Evolutionary conservation across 2,329 filamentous ascomycete genomes (phyloP).

Genomic region (Diplocarpon rosae): DNA sequence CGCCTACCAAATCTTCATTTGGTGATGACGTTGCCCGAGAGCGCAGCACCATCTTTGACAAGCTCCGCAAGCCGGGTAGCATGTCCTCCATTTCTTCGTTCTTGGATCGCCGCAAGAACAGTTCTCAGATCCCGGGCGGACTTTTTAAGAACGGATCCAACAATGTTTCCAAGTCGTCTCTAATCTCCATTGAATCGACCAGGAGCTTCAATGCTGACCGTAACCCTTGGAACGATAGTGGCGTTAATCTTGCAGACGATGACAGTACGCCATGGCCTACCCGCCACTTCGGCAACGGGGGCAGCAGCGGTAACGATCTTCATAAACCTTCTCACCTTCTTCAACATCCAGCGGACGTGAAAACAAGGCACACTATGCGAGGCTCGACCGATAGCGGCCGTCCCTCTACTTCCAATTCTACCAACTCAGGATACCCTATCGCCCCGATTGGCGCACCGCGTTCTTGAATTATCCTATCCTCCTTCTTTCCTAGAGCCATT

Average conservation of each 20-base stretch:
- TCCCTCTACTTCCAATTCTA: constrained; percentile 90
- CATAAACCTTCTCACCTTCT: constrained; percentile 49
- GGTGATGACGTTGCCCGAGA: constrained; percentile 71
- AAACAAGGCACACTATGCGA: constrained; percentile 72
- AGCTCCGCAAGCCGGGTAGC: constrained; percentile 86
- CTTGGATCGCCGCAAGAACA: constrained; percentile 89
- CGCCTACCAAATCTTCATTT: constrained; percentile 77
- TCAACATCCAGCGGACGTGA: constrained; percentile 67
- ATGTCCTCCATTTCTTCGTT: constrained; percentile 95
- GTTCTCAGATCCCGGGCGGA: constrained; percentile 66
- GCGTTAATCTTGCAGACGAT: constrained; percentile 85
- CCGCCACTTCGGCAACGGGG: constrained; percentile 56
- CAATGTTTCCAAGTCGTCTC: constrained; percentile 87
- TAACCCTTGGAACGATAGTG: constrained; percentile 97
- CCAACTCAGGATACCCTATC: constrained; percentile 82
- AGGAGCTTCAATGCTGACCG: constrained; percentile 83
- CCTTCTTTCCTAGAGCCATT: constrained; percentile 26
- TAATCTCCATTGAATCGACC: constrained; percentile 91
- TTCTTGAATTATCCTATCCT: constrained; percentile 34
- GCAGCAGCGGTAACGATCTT: constrained; percentile 32
- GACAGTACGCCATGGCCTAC: constrained; percentile 53
- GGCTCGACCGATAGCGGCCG: constrained; percentile 85
- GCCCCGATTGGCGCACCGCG: constrained; percentile 82
- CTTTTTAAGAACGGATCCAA: constrained; percentile 87
- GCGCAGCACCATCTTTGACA: constrained; percentile 76